Evolutionary conservation across 345 rosid species (phyloP).

Genomic region (Mallotus nudiflorus): DNA sequence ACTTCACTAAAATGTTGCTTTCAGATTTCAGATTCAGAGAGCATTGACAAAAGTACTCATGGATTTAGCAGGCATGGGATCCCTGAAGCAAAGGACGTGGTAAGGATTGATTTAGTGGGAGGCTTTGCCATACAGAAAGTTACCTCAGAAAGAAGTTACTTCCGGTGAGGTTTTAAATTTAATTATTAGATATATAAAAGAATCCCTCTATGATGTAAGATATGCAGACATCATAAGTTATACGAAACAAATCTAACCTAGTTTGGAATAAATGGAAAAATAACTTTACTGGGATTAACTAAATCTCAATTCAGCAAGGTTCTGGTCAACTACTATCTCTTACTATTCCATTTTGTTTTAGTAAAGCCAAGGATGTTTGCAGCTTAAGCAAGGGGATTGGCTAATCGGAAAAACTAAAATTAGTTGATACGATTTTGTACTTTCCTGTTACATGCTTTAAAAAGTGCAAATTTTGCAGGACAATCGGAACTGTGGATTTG

Average conservation of each 20-base stretch:
- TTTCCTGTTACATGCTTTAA: conserved; percentile 6
- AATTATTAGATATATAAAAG: background rate
- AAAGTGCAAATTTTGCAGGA: conserved; percentile 48
- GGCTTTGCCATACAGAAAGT: conserved; percentile 92
- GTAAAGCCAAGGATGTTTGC: background rate
- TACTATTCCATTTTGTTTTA: background rate
- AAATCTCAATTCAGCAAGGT: background rate
- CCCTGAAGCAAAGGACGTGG: conserved; percentile 64
- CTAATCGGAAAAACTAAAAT: background rate
- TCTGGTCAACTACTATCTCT: background rate
- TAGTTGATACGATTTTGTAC: background rate
- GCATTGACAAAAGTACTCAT: conserved; percentile 48
- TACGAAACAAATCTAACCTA: background rate
- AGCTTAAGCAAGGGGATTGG: too few species aligned
- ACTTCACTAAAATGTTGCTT: conserved; percentile 20
- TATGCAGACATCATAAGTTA: background rate
- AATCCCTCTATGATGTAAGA: background rate
- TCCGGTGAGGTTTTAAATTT: conserved; percentile 71
- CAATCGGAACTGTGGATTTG: conserved; percentile 74
- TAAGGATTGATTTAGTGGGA: conserved; percentile 75
- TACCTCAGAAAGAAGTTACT: conserved; percentile 70
- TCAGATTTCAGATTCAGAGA: conserved; percentile 69
- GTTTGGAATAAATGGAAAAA: background rate
- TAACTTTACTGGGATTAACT: background rate
- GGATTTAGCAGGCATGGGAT: conserved; percentile 54